phyloP scores from a whole-genome alignment of 2,329 filamentous ascomycete genomes.

The Colletotrichum musicola region DNA sequence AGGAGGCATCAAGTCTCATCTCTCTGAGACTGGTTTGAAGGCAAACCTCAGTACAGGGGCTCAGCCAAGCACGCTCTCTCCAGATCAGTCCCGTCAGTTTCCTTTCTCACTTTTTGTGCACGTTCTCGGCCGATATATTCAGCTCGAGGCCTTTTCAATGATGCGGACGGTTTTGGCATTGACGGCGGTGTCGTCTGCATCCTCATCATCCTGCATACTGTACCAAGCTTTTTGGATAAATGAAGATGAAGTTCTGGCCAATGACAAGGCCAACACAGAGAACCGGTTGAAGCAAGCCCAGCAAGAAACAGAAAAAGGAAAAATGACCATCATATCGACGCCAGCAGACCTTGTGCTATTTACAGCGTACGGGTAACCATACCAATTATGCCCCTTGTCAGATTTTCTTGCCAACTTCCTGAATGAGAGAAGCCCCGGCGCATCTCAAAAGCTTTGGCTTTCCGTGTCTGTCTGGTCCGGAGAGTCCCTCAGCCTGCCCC shows the following conservation, averaged over 20 bases:
- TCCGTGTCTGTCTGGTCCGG: neutral
- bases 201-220: too few species aligned
- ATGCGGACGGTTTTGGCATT: too few species aligned
- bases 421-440: slow-evolving; percentile 26
- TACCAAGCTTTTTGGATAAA: too few species aligned
- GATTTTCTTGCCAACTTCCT: slow-evolving; percentile 13
- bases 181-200: too few species aligned
- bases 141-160: too few species aligned
- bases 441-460: slow-evolving; percentile 11
- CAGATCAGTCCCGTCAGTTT: neutral
- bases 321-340: too few species aligned
- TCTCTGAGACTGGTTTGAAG: slow-evolving; percentile 20
- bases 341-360: too few species aligned
- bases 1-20: slow-evolving; percentile 23
- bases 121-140: neutral
- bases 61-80: neutral
- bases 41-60: slow-evolving; percentile 15
- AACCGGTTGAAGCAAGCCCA: too few species aligned
- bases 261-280: too few species aligned
- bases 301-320: too few species aligned
- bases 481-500: neutral
- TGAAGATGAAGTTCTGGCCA: too few species aligned
- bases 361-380: neutral
- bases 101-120: neutral
- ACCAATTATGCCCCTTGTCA: neutral